Evolutionary conservation across 345 rosid species (phyloP).

Genomic region (Passiflora organensis): DNA sequence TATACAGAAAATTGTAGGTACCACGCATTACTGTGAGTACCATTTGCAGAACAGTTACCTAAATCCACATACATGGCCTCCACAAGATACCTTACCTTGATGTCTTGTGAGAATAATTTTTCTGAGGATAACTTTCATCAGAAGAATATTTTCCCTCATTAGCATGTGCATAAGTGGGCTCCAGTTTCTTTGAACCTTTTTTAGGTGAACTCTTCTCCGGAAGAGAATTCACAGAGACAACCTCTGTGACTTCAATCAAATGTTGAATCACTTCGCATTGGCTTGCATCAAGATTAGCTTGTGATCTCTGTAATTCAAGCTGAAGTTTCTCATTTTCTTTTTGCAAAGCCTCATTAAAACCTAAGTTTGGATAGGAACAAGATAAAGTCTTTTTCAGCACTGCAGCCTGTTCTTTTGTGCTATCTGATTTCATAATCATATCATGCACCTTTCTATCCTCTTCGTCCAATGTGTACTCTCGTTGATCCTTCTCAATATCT

Average conservation of each 20-base stretch:
- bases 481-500: constrained; percentile 81
- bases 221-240: constrained; percentile 40
- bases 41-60: not conserved
- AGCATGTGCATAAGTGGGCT: constrained; percentile 40
- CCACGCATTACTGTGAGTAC: constrained; percentile 1
- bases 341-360: constrained; percentile 71
- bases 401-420: constrained; percentile 52
- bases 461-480: constrained; percentile 83
- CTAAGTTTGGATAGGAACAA: constrained; percentile 77
- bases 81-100: constrained; percentile 49
- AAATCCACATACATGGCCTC: not conserved
- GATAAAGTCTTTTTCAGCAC: constrained; percentile 82
- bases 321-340: constrained; percentile 79
- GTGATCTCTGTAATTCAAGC: constrained; percentile 78
- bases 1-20: not conserved
- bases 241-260: constrained; percentile 75
- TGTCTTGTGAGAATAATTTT: constrained; percentile 41
- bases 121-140: constrained; percentile 41
- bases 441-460: constrained; percentile 87
- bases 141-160: constrained; percentile 39
- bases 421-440: constrained; percentile 69
- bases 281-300: constrained; percentile 66
- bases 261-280: constrained; percentile 92
- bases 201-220: constrained; percentile 38
- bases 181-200: constrained; percentile 50